Evolutionary conservation across 2,329 filamentous ascomycete species (phyloP).

Genomic region (Cladosporium sp.): DNA sequence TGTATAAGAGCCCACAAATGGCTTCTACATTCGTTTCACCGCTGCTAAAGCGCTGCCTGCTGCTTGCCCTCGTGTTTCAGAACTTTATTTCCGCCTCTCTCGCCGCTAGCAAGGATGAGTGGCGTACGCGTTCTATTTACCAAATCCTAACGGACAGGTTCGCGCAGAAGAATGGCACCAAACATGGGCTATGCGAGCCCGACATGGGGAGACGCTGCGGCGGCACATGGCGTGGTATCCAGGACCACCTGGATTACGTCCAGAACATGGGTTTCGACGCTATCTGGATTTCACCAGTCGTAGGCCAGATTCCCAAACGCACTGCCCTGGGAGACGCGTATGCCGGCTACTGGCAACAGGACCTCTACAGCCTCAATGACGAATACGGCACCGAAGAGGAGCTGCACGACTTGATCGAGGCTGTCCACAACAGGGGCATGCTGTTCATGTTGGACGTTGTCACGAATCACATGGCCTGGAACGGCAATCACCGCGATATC

Average conservation of each 20-base stretch:
- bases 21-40: slow-evolving; percentile 9
- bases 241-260: slow-evolving; percentile 46
- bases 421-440: slow-evolving; percentile 58
- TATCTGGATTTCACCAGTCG: slow-evolving; percentile 52
- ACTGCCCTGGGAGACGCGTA: slow-evolving; percentile 48
- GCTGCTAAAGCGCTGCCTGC: neutral
- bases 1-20: slow-evolving; percentile 11
- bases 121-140: slow-evolving; percentile 42
- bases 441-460: slow-evolving; percentile 63
- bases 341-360: slow-evolving; percentile 56
- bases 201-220: slow-evolving; percentile 36
- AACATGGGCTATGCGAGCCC: slow-evolving; percentile 29
- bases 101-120: slow-evolving; percentile 37
- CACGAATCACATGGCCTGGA: slow-evolving; percentile 56
- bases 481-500: slow-evolving; percentile 48
- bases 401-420: slow-evolving; percentile 56
- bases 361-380: slow-evolving; percentile 56
- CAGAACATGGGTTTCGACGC: slow-evolving; percentile 45
- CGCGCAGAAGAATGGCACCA: slow-evolving; percentile 31
- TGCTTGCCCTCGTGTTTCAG: slow-evolving; percentile 11
- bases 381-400: slow-evolving; percentile 62
- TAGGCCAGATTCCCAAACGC: slow-evolving; percentile 42
- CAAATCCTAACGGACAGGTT: slow-evolving; percentile 44
- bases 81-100: slow-evolving; percentile 12
- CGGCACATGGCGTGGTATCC: slow-evolving; percentile 46